Conservation (phyloP, 768 basidiomycete genomes). For the Mycena floridula region DNA sequence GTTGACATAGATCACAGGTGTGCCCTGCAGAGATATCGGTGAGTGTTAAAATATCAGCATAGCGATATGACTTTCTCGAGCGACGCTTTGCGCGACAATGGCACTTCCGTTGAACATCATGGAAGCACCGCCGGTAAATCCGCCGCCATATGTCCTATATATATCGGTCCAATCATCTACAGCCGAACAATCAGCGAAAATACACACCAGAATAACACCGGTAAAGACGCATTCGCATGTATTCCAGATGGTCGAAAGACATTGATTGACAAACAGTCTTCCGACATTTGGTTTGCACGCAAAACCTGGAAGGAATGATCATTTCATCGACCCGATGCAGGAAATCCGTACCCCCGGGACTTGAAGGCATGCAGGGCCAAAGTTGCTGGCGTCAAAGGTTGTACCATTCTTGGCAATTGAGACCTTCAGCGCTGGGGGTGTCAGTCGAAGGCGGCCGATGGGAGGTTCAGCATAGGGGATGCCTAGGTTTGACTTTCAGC, state of each 20-base stretch:
- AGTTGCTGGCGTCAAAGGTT: slow-evolving; percentile 20
- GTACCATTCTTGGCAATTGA: slow-evolving; percentile 6
- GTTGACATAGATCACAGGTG: slow-evolving; percentile 41
- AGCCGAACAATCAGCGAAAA: too few relatives aligned
- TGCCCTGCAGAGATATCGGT: slow-evolving; percentile 15
- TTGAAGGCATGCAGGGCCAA: slow-evolving; percentile 20
- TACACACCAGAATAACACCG: slow-evolving; percentile 42
- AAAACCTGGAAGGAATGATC: too few relatives aligned
- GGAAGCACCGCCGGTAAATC: slow-evolving; percentile 22
- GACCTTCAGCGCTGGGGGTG: slow-evolving; percentile 15
- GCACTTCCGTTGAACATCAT: slow-evolving; percentile 20
- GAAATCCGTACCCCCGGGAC: not conserved
- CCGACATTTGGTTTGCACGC: too few relatives aligned
- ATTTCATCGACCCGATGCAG: not conserved
- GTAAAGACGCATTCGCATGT: slow-evolving; percentile 16
- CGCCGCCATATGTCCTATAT: slow-evolving; percentile 40
- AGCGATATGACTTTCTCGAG: too few relatives aligned
- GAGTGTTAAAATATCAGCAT: not conserved
- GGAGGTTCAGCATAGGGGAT: slow-evolving; percentile 29
- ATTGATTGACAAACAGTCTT: slow-evolving; percentile 42
- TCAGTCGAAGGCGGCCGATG: slow-evolving; percentile 18
- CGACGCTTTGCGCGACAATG: slow-evolving; percentile 12
- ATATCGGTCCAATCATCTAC: too few relatives aligned
- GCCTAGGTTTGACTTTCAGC: too few relatives aligned
- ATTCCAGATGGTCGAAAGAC: slow-evolving; percentile 29